A percentile compares a stretch with the other conserved stretches of the same genome.
phyloP scores from a whole-genome alignment of 2,329 filamentous ascomycete genomes.

The Epichloe scottii region DNA sequence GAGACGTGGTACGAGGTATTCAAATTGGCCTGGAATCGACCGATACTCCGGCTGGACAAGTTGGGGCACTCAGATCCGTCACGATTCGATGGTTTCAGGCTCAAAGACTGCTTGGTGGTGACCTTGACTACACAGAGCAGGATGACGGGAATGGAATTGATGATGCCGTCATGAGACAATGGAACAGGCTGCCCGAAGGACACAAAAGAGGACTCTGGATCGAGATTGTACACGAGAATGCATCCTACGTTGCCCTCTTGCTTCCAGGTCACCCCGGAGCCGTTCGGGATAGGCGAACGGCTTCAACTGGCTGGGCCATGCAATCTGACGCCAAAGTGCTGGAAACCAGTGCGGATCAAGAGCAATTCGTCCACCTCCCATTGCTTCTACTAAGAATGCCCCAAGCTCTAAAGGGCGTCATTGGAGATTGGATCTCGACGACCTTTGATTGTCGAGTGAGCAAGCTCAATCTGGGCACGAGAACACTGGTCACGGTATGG shows the following conservation, averaged over 20 bases:
- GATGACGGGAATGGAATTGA: constrained; percentile 8
- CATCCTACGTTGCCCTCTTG: constrained; percentile 36
- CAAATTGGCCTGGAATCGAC: constrained; percentile 36
- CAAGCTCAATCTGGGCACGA: constrained; percentile 35
- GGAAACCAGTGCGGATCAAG: constrained; percentile 5
- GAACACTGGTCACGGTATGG: constrained; percentile 35
- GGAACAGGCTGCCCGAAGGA: constrained; percentile 11
- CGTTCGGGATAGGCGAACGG: constrained; percentile 5
- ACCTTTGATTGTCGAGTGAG: constrained; percentile 46
- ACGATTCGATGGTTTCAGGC: constrained; percentile 33
- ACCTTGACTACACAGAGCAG: constrained; percentile 10
- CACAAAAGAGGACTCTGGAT: constrained; percentile 28
- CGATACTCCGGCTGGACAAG: constrained; percentile 26
- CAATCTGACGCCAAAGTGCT: constrained; percentile 7
- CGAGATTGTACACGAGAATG: constrained; percentile 40
- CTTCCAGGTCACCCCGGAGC: constrained; percentile 25
- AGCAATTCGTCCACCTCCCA: constrained; percentile 34
- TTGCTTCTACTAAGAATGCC: constrained; percentile 45
- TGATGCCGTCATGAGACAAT: constrained; percentile 7
- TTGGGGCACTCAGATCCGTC: constrained; percentile 32
- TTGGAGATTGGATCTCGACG: constrained; percentile 38
- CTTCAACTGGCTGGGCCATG: constrained; percentile 10
- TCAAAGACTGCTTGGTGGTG: constrained; percentile 18
- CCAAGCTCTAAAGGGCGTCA: constrained; percentile 32
- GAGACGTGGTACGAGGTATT: constrained; percentile 47